Evolutionary conservation across 1,139 yeast genomes (phyloP).

Genomic region (Yamadazyma songkhlaensis): DNA sequence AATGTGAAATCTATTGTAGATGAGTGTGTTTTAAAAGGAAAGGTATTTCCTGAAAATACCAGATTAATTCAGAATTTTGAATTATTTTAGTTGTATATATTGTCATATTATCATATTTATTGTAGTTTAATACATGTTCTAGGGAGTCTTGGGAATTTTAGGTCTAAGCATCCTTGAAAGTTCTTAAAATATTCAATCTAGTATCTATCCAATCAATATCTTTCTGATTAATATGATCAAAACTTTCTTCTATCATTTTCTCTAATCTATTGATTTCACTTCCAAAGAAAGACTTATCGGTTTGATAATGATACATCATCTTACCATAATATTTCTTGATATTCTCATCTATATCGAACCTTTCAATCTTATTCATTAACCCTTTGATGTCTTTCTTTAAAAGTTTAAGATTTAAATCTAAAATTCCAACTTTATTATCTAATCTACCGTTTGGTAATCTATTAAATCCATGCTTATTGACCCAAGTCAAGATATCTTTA

Average conservation of each 20-base stretch:
- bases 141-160: conserved; percentile 3
- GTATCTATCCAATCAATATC: conserved; percentile 45
- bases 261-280: conserved; percentile 53
- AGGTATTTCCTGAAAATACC: conserved; percentile 70
- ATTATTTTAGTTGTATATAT: neutral
- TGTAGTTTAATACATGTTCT: neutral
- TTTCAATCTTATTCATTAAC: conserved; percentile 15
- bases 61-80: conserved; percentile 55
- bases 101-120: neutral
- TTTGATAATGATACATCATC: conserved; percentile 28
- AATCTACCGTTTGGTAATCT: conserved; percentile 54
- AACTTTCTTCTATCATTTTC: conserved; percentile 38
- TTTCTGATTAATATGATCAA: conserved; percentile 28
- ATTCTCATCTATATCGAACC: conserved; percentile 21
- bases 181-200: conserved; percentile 47
- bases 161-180: conserved; percentile 18
- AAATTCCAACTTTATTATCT: conserved; percentile 52
- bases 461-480: conserved; percentile 50
- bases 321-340: conserved; percentile 13
- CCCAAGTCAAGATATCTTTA: conserved; percentile 41
- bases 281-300: conserved; percentile 31
- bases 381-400: conserved; percentile 8
- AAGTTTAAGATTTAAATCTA: conserved; percentile 27
- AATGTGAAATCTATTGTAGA: conserved; percentile 74
- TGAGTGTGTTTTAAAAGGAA: conserved; percentile 63